Base-by-base conservation (phyloP, 2,329 filamentous ascomycete species). In the Corynespora cassiicola region DNA sequence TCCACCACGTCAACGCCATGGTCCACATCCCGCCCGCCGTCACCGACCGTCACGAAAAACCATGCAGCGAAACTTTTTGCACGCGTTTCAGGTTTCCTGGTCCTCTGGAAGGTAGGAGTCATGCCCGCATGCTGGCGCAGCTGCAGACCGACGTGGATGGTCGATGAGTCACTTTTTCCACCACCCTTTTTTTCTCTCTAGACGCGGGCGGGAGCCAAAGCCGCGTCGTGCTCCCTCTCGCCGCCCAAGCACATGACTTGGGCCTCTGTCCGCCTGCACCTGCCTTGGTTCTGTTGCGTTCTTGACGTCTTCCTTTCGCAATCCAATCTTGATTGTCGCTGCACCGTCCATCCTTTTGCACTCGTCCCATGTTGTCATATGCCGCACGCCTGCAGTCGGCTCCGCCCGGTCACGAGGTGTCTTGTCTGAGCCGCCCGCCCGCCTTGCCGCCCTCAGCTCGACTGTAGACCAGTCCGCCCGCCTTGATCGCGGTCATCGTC, bases 141-240 rank as follows among this genome's bases (percentile, higher is more conserved):
- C 32, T 64, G 59, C 57, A 56, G 32, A 27, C 41, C 59, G 45
- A 66, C 59, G 63, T 66, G 61, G 47, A 55, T 26, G 43, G 39
- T n/a, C 38, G 46, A 50, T 66, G 63, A 67, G 51, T 67, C 63
- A 67, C 47, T n/a, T n/a, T n/a, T n/a, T n/a, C n/a, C n/a, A n/a
- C n/a, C n/a, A n/a, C n/a, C n/a, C n/a, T n/a, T n/a, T n/a, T n/a
- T n/a, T n/a, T n/a, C 45, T 45, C 46, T 32, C 36, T 39, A 39
- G 45, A 53, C 33, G 44, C 50, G 27, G 20, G 39, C 27, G 31
- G 33, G 30, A 17, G 27, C 29, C 36, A 46, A 47, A 35, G 21
- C 24, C 23, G 34, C 24, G 22, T 31, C 29, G 29, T 10, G n/a
- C 21, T 29, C 31, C 21, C 16, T 21, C 10, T n/a, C 16, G 3